These are phyloP conservation scores for Aureobasidium sp. DNA, from an alignment of 2,329 filamentous ascomycete genomes.

Conservation along the genomic window DNA sequence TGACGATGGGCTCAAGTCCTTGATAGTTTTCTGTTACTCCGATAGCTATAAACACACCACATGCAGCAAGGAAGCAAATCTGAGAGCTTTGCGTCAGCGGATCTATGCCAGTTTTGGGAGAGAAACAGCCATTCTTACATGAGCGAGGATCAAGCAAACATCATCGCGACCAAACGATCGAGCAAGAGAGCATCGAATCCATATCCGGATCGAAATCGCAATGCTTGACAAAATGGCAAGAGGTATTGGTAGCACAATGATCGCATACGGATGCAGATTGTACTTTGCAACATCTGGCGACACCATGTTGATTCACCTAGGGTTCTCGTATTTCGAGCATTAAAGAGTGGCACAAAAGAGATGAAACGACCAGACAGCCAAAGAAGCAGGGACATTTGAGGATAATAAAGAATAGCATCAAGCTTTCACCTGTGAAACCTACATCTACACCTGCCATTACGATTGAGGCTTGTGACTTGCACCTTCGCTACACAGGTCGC, in stretches of 20 bases:
- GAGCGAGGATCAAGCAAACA: not conserved
- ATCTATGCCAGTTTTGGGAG: not conserved
- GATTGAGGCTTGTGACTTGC: not conserved
- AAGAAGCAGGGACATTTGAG: not conserved
- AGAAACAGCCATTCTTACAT: not conserved
- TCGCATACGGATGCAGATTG: slow-evolving; percentile 1
- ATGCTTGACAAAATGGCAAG: not conserved
- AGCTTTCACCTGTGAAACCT: not conserved
- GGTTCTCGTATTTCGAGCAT: not conserved
- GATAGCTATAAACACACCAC: slow-evolving; percentile 3
- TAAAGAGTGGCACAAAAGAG: not conserved
- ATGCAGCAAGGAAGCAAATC: slow-evolving; percentile 15
- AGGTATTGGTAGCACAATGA: not conserved
- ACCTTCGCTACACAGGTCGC: not conserved
- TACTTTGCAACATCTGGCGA: slow-evolving; percentile 11
- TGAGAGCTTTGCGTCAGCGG: not conserved
- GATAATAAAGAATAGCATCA: not conserved
- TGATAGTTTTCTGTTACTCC: slow-evolving; percentile 12
- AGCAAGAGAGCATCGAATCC: not conserved
- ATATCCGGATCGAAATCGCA: slow-evolving; percentile 4
- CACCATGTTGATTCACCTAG: not conserved
- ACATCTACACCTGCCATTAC: not conserved
- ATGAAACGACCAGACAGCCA: not conserved
- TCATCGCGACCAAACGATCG: slow-evolving; percentile 6
- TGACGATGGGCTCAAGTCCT: slow-evolving; percentile 6